These are phyloP conservation scores for Aspergillus luchuensis DNA, from an alignment of 2,329 filamentous ascomycete genomes.

Conservation along the genomic window DNA sequence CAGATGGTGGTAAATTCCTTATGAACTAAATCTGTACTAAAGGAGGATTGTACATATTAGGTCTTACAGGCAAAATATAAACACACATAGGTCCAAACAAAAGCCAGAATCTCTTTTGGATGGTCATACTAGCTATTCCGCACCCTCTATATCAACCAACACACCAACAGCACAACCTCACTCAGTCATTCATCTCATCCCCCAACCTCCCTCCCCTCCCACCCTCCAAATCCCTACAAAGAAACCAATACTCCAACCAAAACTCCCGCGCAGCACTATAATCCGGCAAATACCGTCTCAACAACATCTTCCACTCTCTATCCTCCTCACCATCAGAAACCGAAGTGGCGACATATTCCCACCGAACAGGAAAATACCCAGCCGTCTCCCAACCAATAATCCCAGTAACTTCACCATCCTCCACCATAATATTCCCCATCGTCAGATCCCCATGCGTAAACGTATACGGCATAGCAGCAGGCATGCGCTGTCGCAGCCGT, in stretches of 20 bases:
- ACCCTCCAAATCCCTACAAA: slow-evolving; percentile 15
- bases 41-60: accelerated
- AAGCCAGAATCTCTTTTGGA: too few relatives aligned
- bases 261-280: slow-evolving; percentile 22
- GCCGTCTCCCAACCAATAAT: slow-evolving; percentile 46
- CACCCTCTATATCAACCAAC: too few relatives aligned
- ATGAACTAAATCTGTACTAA: too few relatives aligned
- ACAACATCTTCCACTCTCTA: slow-evolving; percentile 23
- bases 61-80: too few relatives aligned
- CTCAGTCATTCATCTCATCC: too few relatives aligned
- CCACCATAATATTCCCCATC: slow-evolving; percentile 44
- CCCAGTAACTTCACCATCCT: slow-evolving; percentile 38
- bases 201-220: too few relatives aligned
- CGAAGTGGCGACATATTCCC: slow-evolving; percentile 27
- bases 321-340: slow-evolving; percentile 22
- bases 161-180: too few relatives aligned
- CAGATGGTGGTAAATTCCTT: too few relatives aligned
- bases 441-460: slow-evolving; percentile 46
- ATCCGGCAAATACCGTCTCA: slow-evolving; percentile 22
- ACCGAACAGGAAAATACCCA: slow-evolving; percentile 46
- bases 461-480: slow-evolving; percentile 31
- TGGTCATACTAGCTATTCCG: too few relatives aligned
- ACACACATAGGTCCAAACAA: too few relatives aligned
- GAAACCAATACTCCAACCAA: slow-evolving; percentile 23
- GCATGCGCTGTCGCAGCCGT: slow-evolving; percentile 20